Conservation (phyloP, 2,329 filamentous ascomycete genomes). For the Chaetomium sp. region DNA sequence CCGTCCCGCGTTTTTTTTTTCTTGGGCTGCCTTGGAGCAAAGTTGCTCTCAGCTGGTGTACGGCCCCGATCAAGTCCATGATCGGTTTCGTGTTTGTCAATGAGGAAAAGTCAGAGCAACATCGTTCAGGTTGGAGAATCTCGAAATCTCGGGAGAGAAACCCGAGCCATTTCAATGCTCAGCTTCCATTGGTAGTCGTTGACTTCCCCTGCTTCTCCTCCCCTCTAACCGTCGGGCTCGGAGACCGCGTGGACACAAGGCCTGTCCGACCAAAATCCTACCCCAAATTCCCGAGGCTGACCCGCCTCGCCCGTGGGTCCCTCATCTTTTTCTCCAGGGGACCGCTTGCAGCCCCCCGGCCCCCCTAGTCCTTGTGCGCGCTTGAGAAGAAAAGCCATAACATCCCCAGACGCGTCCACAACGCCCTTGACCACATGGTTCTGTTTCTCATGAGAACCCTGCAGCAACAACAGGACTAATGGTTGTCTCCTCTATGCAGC, state of each 20-base stretch:
- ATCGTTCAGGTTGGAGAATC: constrained; percentile 29
- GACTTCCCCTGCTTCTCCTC: constrained; percentile 16
- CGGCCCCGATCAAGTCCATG: not conserved
- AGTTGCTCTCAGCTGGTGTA: constrained; percentile 5
- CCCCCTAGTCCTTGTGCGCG: constrained; percentile 30
- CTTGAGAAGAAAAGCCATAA: constrained; percentile 23
- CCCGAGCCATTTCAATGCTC: constrained; percentile 27
- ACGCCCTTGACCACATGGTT: constrained; percentile 19
- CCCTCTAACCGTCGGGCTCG: constrained; percentile 10
- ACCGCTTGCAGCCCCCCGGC: constrained; percentile 24
- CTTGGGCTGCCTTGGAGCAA: constrained; percentile 1
- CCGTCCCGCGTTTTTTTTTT: not conserved
- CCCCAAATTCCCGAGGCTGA: constrained; percentile 36
- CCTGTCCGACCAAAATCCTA: constrained; percentile 24
- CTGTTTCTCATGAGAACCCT: constrained; percentile 19
- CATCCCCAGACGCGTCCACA: constrained; percentile 24
- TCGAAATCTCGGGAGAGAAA: constrained; percentile 34
- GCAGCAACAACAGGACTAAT: constrained; percentile 41
- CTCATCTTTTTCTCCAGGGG: constrained; percentile 35
- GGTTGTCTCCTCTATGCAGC: constrained; percentile 60
- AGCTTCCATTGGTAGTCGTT: constrained; percentile 21
- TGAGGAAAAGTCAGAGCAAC: not conserved
- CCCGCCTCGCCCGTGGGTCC: constrained; percentile 44
- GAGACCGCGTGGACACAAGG: constrained; percentile 21
- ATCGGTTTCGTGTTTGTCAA: too few relatives aligned